Evolutionary conservation across 768 basidiomycete species (phyloP), one percentile per base, ranked within the genome.

Genomic region (Tylopilus sp.): DNA sequence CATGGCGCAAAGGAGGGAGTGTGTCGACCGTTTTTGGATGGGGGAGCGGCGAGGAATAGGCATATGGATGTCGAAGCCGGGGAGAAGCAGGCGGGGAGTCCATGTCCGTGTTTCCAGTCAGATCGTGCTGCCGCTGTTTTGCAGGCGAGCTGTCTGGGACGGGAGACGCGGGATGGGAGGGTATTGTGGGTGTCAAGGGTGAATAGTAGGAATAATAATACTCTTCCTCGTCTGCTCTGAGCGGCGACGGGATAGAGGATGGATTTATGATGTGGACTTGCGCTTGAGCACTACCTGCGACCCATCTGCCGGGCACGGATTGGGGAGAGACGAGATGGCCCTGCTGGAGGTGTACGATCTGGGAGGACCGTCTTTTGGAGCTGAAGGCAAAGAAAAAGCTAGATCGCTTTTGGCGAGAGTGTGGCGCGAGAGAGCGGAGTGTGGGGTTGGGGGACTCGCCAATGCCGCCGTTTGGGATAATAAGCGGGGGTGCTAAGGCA

Each of bases 391-490:
- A 68, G 45, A 68, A 68, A 36, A 59, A 54, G 59, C 83, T 84
- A n/a, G 70, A 68, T 8, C 82, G 74, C 60, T 74, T 76, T 46
- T 50, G 52, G n/a, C 62, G 57, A 12, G 40, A 18, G 36, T 60
- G 53, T 25, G 59, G 38, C 1, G 18, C 46, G 40, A 53, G 25
- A 4, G 63, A 55, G 2, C 67, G 71, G 6, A 55, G 62, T 30
- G 56, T 0, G 15, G 62, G 64, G 26, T 55, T 67, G 4, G 88
- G 88, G 0, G 83, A 79, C 53, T 85, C 83, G 25, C 86, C 86
- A 20, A 89, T 77, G 22, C 82, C 86, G 26, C 82, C 84, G 5
- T 73, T 64, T 31, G 77, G 64, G 52, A 72, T 73, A 58, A 76
- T 68, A 57, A 75, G 78, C 0, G 77, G 72, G 9, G 75, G 69